Base-by-base conservation (phyloP, 176 grass and related monocot genomes). In the Alloteropsis semialata region DNA sequence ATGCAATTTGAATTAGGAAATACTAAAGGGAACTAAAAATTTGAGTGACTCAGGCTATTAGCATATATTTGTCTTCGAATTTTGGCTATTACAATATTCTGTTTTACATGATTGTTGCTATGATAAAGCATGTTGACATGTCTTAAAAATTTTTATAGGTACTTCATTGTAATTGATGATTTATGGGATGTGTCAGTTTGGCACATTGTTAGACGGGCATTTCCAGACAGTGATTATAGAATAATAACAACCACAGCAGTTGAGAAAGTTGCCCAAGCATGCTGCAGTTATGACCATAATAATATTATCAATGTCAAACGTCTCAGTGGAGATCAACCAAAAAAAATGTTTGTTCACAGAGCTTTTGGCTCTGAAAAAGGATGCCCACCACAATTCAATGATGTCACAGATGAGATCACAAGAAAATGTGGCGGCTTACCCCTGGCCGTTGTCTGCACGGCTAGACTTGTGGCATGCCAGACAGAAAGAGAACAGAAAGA, bases 381-480 rank as follows among this genome's bases (percentile, higher is more conserved):
- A 15, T 64, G 42, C 15, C 44, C 30, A 21, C 16, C 3, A 74
- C n/a, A 74, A 28, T 46, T 83, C 14, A n/a, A n/a, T 5, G 44
- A 29, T 0, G 22, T 75, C 75, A 53, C n/a, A 16, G 34, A 25
- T 59, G 37, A 21, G 2, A 49, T 83, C 6, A 41, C 62, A 21
- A 65, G 6, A 64, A 83, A 74, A 65, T 83, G 70, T 28, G 70
- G 81, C 15, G 58, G 69, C 22, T 13, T 83, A 32, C 81, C 81
- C 18, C 32, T 83, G 22, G 70, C 81, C 17, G 33, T 24, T 66
- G 48, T 84, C 5, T 67, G 60, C 29, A 57, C 76, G n/a, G 82
- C 72, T 3, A 57, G 3, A 1, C 46, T 84, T 7, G n/a, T 84
- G 2, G 46, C 45, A 22, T 55, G 45, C 6, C 56, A 75, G n/a